phyloP scores from a whole-genome alignment of 202 grass and related monocot species.

The Schoenoplectus tabernaemontani region DNA sequence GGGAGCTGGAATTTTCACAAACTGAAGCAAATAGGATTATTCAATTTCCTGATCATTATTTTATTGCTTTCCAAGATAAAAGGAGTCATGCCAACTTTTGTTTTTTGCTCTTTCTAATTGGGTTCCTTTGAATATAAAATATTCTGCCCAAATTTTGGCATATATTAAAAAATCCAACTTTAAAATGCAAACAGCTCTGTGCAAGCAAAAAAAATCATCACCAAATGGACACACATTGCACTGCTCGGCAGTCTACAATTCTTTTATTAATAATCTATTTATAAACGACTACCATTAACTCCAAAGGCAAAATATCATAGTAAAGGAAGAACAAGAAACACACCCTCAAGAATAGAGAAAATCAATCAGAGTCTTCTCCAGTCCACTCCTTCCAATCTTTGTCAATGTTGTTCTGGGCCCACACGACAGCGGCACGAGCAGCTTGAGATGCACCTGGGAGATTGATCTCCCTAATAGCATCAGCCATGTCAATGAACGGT shows the following conservation, averaged over 20 bases:
- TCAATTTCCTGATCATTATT: neutral
- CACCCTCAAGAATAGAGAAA: neutral
- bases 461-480: conserved; percentile 55
- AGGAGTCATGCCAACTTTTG: neutral
- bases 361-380: conserved; percentile 28
- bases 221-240: neutral
- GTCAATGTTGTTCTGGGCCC: conserved; percentile 90
- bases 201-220: neutral
- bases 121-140: neutral
- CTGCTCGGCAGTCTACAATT: neutral
- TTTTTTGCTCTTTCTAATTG: neutral
- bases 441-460: conserved; percentile 76
- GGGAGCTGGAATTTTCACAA: neutral
- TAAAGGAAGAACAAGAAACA: neutral
- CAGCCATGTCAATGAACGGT: conserved; percentile 88
- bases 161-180: neutral
- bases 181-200: neutral
- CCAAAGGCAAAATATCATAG: neutral
- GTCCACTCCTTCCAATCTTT: conserved; percentile 91
- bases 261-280: neutral
- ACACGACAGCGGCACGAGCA: conserved; percentile 57
- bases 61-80: neutral
- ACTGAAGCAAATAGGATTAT: neutral
- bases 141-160: neutral
- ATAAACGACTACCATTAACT: neutral